Percentiles rank a stretch among this genome's conserved stretches.
Conservation (phyloP, 192 early-diverging fungal genomes). For the Gorgonomyces haynaldii region DNA sequence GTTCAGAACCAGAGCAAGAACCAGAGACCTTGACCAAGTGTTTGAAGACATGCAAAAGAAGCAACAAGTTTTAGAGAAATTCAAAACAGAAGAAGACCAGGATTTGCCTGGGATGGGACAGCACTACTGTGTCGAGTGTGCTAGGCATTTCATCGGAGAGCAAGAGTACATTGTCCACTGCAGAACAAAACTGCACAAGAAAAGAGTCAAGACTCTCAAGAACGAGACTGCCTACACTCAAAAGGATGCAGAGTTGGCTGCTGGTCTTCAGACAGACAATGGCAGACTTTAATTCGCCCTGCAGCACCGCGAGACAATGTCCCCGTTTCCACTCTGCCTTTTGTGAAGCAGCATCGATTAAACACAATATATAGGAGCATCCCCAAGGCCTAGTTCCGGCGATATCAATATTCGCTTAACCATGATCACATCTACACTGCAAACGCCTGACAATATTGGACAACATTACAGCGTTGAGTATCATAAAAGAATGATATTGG, state of each 20-base stretch:
- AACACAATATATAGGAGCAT: too few species aligned
- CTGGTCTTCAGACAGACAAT: constrained; percentile 28
- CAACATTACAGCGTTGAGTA: too few species aligned
- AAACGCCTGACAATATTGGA: too few species aligned
- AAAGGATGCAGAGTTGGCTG: constrained; percentile 56
- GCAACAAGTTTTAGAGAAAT: constrained; percentile 36
- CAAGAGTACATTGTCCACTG: constrained; percentile 52
- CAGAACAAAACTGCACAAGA: constrained; percentile 76
- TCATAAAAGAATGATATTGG: too few species aligned
- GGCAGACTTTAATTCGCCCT: too few species aligned
- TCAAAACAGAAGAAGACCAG: too few species aligned
- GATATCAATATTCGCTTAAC: too few species aligned
- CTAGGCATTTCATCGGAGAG: constrained; percentile 62
- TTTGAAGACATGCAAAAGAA: constrained; percentile 71
- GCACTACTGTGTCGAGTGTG: constrained; percentile 77
- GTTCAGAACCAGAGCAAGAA: constrained; percentile 71
- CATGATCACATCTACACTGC: too few species aligned
- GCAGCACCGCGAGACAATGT: too few species aligned
- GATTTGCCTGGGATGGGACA: constrained; percentile 87
- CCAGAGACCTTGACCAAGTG: constrained; percentile 92
- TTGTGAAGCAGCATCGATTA: too few species aligned
- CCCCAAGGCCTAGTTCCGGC: too few species aligned
- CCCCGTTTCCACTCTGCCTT: too few species aligned
- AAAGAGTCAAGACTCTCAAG: constrained; percentile 70
- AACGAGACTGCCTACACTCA: constrained; percentile 75